Evolutionary conservation across 2,329 filamentous ascomycete genomes (phyloP).

Genomic region (Trichoderma simmonsii): DNA sequence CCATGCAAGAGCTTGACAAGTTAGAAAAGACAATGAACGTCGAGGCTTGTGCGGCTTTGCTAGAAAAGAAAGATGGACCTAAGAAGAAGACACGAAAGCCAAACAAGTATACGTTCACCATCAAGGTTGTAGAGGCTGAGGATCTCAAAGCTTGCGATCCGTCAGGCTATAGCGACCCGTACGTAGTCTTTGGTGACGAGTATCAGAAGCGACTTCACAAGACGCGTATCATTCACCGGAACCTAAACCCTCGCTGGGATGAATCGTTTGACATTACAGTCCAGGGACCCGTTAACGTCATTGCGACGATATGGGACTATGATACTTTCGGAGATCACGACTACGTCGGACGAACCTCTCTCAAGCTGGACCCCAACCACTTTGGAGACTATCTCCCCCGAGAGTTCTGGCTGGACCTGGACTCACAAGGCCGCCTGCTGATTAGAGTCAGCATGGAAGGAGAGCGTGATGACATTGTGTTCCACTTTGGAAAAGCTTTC

Average conservation of each 20-base stretch:
- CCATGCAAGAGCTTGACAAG: conserved; percentile 86
- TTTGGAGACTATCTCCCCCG: conserved; percentile 94
- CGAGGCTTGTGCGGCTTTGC: conserved; percentile 80
- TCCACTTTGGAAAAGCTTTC: conserved; percentile 97
- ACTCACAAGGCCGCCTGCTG: conserved; percentile 86
- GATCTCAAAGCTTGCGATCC: conserved; percentile 98
- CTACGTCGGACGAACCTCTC: conserved; percentile 91
- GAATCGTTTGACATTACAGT: conserved; percentile 96
- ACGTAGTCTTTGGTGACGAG: conserved; percentile 94
- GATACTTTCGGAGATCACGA: conserved; percentile 97
- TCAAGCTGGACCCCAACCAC: conserved; percentile 96
- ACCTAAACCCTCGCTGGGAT: conserved; percentile 93
- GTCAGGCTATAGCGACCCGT: conserved; percentile 90
- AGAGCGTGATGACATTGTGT: conserved; percentile 96
- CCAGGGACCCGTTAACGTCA: conserved; percentile 84
- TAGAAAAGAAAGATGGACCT: conserved; percentile 71
- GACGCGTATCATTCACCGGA: conserved; percentile 86
- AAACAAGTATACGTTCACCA: conserved; percentile 93
- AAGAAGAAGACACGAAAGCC: conserved; percentile 62
- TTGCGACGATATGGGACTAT: conserved; percentile 98
- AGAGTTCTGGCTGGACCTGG: conserved; percentile 96
- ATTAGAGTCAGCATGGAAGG: conserved; percentile 98
- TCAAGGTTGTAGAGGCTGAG: conserved; percentile 97
- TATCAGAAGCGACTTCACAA: conserved; percentile 96
- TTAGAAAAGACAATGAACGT: conserved; percentile 88